Evolutionary conservation across 2,329 filamentous ascomycete species (phyloP).

Genomic region (Aureobasidium sp.): DNA sequence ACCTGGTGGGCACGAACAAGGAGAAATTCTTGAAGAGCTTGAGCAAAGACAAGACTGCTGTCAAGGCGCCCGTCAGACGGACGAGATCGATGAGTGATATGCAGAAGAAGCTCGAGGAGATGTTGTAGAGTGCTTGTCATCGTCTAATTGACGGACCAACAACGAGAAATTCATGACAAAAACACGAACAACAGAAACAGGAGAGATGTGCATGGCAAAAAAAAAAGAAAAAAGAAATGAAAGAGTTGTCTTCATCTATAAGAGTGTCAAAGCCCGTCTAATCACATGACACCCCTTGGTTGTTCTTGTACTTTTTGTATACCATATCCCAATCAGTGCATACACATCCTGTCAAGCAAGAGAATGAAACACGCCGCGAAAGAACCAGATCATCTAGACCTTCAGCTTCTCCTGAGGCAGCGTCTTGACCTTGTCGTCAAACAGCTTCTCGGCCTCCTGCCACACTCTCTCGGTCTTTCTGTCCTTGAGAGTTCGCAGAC

Average conservation of each 20-base stretch:
- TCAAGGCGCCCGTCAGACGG: constrained; percentile 13
- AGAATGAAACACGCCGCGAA: too few species aligned
- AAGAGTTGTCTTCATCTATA: too few species aligned
- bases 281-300: too few species aligned
- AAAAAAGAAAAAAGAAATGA: too few species aligned
- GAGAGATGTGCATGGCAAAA: too few species aligned
- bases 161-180: too few species aligned
- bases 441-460: constrained; percentile 76
- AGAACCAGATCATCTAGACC: neutral
- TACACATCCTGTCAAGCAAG: too few species aligned
- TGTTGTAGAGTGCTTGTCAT: neutral
- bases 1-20: neutral
- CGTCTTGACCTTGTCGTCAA: constrained; percentile 70
- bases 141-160: too few species aligned
- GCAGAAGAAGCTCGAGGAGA: constrained; percentile 9
- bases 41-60: constrained; percentile 16
- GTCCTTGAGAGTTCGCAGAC: constrained; percentile 69
- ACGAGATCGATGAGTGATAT: constrained; percentile 17
- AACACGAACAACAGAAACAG: too few species aligned
- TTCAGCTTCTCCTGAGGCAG: constrained; percentile 45
- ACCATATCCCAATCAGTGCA: too few species aligned
- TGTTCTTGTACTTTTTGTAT: too few species aligned
- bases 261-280: too few species aligned
- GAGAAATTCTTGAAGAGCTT: constrained; percentile 14
- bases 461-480: constrained; percentile 69